These are phyloP conservation scores for Sanguinoderma infundibulare DNA, from an alignment of 1,284 basidiomycete genomes.

Conservation along the genomic window DNA sequence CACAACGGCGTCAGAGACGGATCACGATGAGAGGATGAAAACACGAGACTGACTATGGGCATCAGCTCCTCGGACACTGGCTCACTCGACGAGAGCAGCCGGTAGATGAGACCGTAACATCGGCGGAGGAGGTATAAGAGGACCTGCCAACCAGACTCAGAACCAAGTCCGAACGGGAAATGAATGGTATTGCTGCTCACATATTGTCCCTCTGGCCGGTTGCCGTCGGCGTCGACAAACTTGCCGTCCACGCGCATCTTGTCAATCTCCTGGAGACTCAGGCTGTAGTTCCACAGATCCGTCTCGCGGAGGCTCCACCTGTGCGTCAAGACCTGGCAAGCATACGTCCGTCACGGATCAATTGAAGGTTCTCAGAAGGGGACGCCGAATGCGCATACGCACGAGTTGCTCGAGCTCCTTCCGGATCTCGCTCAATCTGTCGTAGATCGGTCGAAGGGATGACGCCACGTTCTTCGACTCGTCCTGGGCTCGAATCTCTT, in stretches of 20 bases:
- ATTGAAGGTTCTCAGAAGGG: not conserved
- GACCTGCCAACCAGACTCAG: slow-evolving; percentile 56
- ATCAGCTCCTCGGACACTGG: slow-evolving; percentile 99
- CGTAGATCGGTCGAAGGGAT: slow-evolving; percentile 93
- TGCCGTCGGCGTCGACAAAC: slow-evolving; percentile 94
- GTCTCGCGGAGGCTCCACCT: slow-evolving; percentile 98
- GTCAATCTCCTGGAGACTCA: slow-evolving; percentile 96
- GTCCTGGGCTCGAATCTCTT: slow-evolving; percentile 95
- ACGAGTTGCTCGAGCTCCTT: slow-evolving; percentile 88
- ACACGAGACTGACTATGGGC: slow-evolving; percentile 76
- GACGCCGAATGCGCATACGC: slow-evolving; percentile 1
- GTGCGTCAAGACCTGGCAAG: slow-evolving; percentile 70
- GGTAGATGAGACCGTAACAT: slow-evolving; percentile 97
- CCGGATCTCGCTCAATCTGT: slow-evolving; percentile 87
- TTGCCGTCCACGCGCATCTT: slow-evolving; percentile 97
- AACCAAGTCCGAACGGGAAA: not conserved
- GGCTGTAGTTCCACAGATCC: slow-evolving; percentile 92
- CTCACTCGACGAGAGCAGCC: slow-evolving; percentile 94
- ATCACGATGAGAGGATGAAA: not conserved
- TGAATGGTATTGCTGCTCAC: slow-evolving; percentile 49
- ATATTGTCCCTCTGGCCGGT: slow-evolving; percentile 90
- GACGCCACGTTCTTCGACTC: slow-evolving; percentile 90
- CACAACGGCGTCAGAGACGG: not conserved
- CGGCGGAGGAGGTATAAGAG: slow-evolving; percentile 91
- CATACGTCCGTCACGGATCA: not conserved